Evolutionary conservation across 1,139 yeast genomes (phyloP).

Genomic region (Magnusiomyces fungicola): DNA sequence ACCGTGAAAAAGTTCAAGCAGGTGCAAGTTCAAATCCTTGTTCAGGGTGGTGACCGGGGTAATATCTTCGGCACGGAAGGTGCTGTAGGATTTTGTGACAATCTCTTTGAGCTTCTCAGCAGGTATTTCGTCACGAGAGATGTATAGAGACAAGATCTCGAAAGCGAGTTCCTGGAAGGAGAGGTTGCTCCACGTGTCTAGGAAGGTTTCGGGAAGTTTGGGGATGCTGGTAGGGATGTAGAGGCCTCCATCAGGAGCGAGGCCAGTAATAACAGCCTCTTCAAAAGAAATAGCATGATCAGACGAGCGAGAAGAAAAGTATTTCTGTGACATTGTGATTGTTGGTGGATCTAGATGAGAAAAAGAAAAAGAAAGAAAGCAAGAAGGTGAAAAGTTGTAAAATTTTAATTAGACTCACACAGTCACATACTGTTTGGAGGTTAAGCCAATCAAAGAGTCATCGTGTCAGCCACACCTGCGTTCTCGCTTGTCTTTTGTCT

Average conservation of each 20-base stretch:
- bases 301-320: slow-evolving; percentile 82
- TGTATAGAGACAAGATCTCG: slow-evolving; percentile 74
- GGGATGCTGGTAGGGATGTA: slow-evolving; percentile 85
- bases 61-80: slow-evolving; percentile 78
- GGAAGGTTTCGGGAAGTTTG: slow-evolving; percentile 49
- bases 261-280: slow-evolving; percentile 86
- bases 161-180: slow-evolving; percentile 81
- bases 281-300: slow-evolving; percentile 63
- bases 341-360: not conserved
- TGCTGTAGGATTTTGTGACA: slow-evolving; percentile 68
- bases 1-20: slow-evolving; percentile 93
- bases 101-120: slow-evolving; percentile 56
- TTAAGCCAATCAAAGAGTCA: not conserved
- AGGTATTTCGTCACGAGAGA: slow-evolving; percentile 63
- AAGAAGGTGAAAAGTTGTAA: not conserved
- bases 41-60: slow-evolving; percentile 71
- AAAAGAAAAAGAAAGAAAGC: not conserved
- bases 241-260: slow-evolving; percentile 94
- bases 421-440: too few relatives aligned
- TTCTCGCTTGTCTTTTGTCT: too few relatives aligned
- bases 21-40: slow-evolving; percentile 51
- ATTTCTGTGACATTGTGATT: slow-evolving; percentile 28
- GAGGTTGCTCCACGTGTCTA: slow-evolving; percentile 62
- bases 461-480: too few relatives aligned
- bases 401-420: too few relatives aligned